phyloP scores from a whole-genome alignment of 1,284 basidiomycete species.

The Pterulicium gracile region DNA sequence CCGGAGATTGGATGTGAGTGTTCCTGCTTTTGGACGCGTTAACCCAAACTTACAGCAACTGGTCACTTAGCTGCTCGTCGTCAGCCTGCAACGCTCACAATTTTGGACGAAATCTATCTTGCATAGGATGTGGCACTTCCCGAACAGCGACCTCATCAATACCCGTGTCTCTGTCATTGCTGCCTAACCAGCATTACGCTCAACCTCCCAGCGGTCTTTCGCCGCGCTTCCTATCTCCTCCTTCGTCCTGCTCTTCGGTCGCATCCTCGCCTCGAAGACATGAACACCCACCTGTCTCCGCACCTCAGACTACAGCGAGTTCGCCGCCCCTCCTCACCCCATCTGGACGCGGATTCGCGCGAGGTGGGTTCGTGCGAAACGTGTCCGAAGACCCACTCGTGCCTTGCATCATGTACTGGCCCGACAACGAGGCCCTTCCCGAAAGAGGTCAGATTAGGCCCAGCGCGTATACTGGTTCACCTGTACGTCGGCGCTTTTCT shows the following conservation, averaged over 20 bases:
- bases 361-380: constrained; percentile 68
- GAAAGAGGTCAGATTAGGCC: constrained; percentile 69
- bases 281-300: constrained; percentile 11
- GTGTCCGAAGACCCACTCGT: constrained; percentile 55
- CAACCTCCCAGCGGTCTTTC: constrained; percentile 20
- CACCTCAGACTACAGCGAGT: no score
- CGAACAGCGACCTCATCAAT: not conserved
- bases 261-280: constrained; percentile 7
- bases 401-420: constrained; percentile 79
- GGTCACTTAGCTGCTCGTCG: not conserved
- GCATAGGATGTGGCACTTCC: not conserved
- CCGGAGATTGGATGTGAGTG: constrained; percentile 74
- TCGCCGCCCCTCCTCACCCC: constrained; percentile 65
- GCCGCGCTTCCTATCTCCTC: constrained; percentile 24
- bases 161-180: constrained; percentile 4
- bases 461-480: constrained; percentile 34
- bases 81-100: not conserved
- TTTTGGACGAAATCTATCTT: not conserved
- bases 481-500: constrained; percentile 28
- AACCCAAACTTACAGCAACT: not conserved
- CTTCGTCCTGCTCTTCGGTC: constrained; percentile 15
- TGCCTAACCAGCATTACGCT: constrained; percentile 9
- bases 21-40: constrained; percentile 4
- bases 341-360: constrained; percentile 60
- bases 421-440: constrained; percentile 73